phyloP scores from a whole-genome alignment of 805 yeast species.

The Kodamaea jinghongensis region DNA sequence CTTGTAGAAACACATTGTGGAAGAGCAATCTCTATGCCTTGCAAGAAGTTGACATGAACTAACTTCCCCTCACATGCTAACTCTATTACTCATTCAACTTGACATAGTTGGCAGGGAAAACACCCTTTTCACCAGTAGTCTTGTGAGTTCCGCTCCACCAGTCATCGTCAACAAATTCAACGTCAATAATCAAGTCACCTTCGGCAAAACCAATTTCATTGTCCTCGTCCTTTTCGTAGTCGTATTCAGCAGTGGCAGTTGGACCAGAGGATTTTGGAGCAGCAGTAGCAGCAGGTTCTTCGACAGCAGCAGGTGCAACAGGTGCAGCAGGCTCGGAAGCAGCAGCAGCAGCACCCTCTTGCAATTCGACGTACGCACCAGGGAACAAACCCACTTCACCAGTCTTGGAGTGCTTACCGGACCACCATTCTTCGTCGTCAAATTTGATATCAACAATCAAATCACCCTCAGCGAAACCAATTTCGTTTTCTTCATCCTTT shows the following conservation, averaged over 20 bases:
- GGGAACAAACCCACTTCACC: slow-evolving; percentile 57
- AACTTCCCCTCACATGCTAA: too few species aligned
- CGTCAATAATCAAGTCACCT: slow-evolving; percentile 76
- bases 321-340: slow-evolving; percentile 13
- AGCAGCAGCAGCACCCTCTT: slow-evolving; percentile 16
- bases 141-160: slow-evolving; percentile 92
- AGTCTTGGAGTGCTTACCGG: slow-evolving; percentile 38
- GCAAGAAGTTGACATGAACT: too few species aligned
- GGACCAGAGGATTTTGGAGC: slow-evolving; percentile 19
- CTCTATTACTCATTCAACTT: slow-evolving; percentile 16
- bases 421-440: slow-evolving; percentile 77
- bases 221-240: slow-evolving; percentile 88
- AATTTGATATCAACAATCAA: slow-evolving; percentile 61
- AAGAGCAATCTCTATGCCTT: too few species aligned
- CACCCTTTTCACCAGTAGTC: slow-evolving; percentile 68
- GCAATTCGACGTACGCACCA: slow-evolving; percentile 47
- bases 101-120: slow-evolving; percentile 93
- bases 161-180: slow-evolving; percentile 88
- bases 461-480: slow-evolving; percentile 66
- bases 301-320: slow-evolving; percentile 14
- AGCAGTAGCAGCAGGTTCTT: slow-evolving; percentile 12
- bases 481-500: slow-evolving; percentile 75
- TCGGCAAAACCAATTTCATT: slow-evolving; percentile 85
- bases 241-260: slow-evolving; percentile 66
- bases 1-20: neutral